phyloP scores from a whole-genome alignment of 352 stramenopile genomes.

The Phytophthora europaea region DNA sequence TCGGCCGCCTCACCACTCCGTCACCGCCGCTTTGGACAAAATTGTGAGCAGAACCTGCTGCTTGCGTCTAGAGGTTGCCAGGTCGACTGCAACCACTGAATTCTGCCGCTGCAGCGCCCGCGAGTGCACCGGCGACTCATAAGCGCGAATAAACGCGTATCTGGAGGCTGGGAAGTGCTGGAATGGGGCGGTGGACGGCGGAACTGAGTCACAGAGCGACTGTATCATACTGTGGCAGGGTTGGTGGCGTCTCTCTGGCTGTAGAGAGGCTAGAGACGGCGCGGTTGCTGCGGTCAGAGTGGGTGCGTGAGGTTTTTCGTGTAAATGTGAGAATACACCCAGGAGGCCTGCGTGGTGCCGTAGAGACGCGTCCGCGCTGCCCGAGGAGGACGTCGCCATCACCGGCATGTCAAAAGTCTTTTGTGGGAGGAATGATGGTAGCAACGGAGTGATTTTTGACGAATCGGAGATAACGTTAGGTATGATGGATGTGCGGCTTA shows the following conservation, averaged over 20 bases:
- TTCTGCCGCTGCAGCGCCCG: constrained; percentile 19
- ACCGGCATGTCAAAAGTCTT: constrained; percentile 20
- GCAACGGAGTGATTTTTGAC: constrained; percentile 1
- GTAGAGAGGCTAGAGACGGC: constrained; percentile 7
- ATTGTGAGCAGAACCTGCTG: constrained; percentile 50
- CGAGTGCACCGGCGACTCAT: constrained; percentile 21
- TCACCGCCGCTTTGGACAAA: constrained; percentile 48
- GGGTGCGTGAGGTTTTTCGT: neutral
- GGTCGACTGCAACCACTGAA: constrained; percentile 40
- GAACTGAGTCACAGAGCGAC: constrained; percentile 17
- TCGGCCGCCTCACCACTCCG: constrained; percentile 37
- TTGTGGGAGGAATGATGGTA: constrained; percentile 32
- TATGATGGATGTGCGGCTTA: neutral
- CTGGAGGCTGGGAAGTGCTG: constrained; percentile 36
- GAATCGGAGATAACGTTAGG: constrained; percentile 6
- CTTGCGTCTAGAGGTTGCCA: constrained; percentile 29
- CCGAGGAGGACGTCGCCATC: constrained; percentile 45
- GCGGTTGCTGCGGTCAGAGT: constrained; percentile 7
- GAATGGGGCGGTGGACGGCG: constrained; percentile 23
- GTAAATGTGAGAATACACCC: constrained; percentile 11
- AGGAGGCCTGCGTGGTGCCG: constrained; percentile 10
- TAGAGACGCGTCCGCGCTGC: constrained; percentile 10
- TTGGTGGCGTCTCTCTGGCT: constrained; percentile 4
- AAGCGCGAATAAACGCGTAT: constrained; percentile 36
- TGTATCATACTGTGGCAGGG: constrained; percentile 17